Evolutionary conservation across 768 basidiomycete genomes (phyloP), one percentile per base, ranked within the genome.

Genomic region (Sarcodon aspratus): DNA sequence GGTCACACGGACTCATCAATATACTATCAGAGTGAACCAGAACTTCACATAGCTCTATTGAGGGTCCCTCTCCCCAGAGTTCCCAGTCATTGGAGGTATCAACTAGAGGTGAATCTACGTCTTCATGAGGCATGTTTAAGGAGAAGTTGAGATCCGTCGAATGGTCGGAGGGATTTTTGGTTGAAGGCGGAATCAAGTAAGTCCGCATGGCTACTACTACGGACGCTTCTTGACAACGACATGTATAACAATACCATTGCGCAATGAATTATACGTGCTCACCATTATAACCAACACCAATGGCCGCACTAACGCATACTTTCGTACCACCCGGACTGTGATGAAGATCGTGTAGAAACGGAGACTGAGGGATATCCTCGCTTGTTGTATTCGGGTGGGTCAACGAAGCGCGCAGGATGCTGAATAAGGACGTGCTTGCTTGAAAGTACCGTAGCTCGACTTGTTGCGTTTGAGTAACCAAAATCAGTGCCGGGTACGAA

Each of bases 171-270:
- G 55, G 33, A 17, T 62, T 48, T 13, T 54, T 51, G 17, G 52
- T 52, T 11, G 57, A 53, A 44, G 59, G 52, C 5, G 81, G 82
- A 44, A 72, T 65, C 36, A 72, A 63, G 52, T 69, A 69, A 13
- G 80, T 78, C 47, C 79, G 74, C 55, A 76, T 82, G 9, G 85
- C 85, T 21, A 87, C 63, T 36, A 85, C 45, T 33, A 86, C 66
- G 8, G 79, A 69, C 9, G 66, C 58, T 42, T 85, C 83, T 82
- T 54, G 35, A 9, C 18, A 35, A 49, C 11, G 52, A 45, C 17
- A 13, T 31, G 33, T 40, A 5, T 49, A 33, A 46, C 27, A 50
- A 34, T 52, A 31, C 38, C 32, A 49, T 40, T 35, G n/a, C n/a
- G 32, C 48, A 36, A 27, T 11, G 33, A 27, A 48, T 36, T 15